Evolutionary conservation across 192 early-diverging fungal species (phyloP).

Genomic region (Jimgerdemannia flammicorona): DNA sequence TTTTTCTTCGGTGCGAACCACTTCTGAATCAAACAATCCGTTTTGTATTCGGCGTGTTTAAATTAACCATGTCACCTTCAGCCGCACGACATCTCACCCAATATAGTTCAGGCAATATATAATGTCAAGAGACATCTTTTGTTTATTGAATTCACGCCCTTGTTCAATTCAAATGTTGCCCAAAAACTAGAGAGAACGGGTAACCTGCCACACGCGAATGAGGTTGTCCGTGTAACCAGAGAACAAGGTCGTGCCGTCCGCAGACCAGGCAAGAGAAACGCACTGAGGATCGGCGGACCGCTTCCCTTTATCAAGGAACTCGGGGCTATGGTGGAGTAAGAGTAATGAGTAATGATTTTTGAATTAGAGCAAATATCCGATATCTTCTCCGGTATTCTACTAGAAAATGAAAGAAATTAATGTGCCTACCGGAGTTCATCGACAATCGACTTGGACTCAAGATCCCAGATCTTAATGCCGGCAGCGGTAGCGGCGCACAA

Average conservation of each 20-base stretch:
- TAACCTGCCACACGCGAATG: slow-evolving; percentile 83
- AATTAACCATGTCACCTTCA: no score
- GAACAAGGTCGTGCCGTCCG: slow-evolving; percentile 97
- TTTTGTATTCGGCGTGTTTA: no score
- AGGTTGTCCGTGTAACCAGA: slow-evolving; percentile 95
- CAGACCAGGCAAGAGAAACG: slow-evolving; percentile 97
- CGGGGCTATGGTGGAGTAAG: slow-evolving; percentile 31
- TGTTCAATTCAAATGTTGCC: neutral
- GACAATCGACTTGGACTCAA: slow-evolving; percentile 96
- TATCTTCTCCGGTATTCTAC: neutral
- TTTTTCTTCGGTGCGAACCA: no score
- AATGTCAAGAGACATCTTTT: no score
- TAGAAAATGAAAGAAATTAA: neutral
- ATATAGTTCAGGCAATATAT: no score
- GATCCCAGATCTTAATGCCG: slow-evolving; percentile 99
- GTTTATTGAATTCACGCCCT: neutral
- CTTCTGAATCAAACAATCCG: no score
- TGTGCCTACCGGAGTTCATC: slow-evolving; percentile 67
- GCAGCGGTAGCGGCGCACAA: slow-evolving; percentile 95
- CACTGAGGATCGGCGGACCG: slow-evolving; percentile 79
- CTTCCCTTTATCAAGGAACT: slow-evolving; percentile 69
- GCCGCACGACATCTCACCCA: no score
- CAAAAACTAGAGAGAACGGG: slow-evolving; percentile 41
- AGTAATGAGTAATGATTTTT: no score
- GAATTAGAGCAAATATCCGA: no score